Conservation (phyloP, 192 early-diverging fungal species). For the Coemansia asiatica region DNA sequence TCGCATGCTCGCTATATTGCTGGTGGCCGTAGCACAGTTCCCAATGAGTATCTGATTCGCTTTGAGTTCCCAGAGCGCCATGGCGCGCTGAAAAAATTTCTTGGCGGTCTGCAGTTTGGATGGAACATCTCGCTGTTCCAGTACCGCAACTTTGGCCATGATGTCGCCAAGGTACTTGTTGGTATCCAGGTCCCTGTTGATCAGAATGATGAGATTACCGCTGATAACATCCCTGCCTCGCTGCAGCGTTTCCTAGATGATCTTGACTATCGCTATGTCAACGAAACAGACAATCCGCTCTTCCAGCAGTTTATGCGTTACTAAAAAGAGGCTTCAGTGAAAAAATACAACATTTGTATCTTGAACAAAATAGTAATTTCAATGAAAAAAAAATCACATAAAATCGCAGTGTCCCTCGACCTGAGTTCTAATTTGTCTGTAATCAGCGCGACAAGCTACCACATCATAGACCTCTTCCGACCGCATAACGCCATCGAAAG, state of each 20-base stretch:
- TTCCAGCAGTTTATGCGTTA: constrained; percentile 80
- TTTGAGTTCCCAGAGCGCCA: constrained; percentile 97
- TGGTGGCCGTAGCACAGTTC: constrained; percentile 76
- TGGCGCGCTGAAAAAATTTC: constrained; percentile 86
- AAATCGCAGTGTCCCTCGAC: constrained; percentile 57
- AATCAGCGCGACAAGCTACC: constrained; percentile 54
- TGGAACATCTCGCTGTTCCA: constrained; percentile 93
- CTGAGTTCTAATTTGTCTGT: constrained; percentile 43
- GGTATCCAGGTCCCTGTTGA: constrained; percentile 88
- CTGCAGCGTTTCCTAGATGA: constrained; percentile 81
- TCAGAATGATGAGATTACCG: constrained; percentile 37
- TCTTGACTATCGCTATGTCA: constrained; percentile 82
- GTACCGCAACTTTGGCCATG: constrained; percentile 94
- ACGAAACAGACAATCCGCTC: constrained; percentile 89
- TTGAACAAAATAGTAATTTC: too few species aligned
- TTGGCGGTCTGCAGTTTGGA: constrained; percentile 63
- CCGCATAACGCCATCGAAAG: constrained; percentile 56
- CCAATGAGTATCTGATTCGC: constrained; percentile 86
- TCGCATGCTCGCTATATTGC: constrained; percentile 93
- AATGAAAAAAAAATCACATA: constrained; percentile 23
- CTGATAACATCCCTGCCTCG: constrained; percentile 26
- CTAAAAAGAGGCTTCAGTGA: too few species aligned
- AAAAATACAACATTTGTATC: too few species aligned
- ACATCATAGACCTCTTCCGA: constrained; percentile 56
- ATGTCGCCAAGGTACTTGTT: constrained; percentile 89